Percentiles rank a stretch among this genome's conserved stretches.
phyloP scores from a whole-genome alignment of 345 rosid genomes.

The Gossypium anomalum region DNA sequence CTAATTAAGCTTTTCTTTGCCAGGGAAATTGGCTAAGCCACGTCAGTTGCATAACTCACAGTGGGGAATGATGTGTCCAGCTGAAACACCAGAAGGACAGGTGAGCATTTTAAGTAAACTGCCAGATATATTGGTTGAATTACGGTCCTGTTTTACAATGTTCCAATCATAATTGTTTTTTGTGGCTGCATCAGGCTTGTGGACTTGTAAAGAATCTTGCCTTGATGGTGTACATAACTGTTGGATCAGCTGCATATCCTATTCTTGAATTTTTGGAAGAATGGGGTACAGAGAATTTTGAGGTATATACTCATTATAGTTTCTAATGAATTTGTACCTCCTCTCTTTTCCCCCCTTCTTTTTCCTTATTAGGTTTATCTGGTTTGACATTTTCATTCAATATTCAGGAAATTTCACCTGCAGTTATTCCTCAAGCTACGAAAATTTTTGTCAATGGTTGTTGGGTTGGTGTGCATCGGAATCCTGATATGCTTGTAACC shows the following conservation, averaged over 20 bases:
- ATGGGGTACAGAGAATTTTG: constrained; percentile 98
- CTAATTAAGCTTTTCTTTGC: constrained; percentile 18
- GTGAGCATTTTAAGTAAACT: constrained; percentile 30
- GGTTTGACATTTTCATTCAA: constrained; percentile 5
- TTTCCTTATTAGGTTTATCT: not conserved
- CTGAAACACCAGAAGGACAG: constrained; percentile 99
- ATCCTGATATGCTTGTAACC: constrained; percentile 98
- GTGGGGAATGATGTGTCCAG: constrained; percentile 99
- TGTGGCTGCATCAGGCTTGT: constrained; percentile 61
- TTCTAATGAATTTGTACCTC: not conserved
- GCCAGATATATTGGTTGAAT: not conserved
- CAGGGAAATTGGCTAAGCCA: constrained; percentile 98
- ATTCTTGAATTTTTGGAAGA: constrained; percentile 90
- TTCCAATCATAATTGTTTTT: not conserved
- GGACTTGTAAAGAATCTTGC: constrained; percentile 97
- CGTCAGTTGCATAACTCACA: constrained; percentile 98
- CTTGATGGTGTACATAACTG: constrained; percentile 95
- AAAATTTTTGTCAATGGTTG: constrained; percentile 95
- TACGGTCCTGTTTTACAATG: not conserved
- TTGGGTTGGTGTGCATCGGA: constrained; percentile 98
- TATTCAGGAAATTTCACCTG: constrained; percentile 89
- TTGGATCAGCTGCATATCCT: constrained; percentile 94
- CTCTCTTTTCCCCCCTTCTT: not conserved
- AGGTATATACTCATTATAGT: constrained; percentile 41
- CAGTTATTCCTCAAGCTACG: constrained; percentile 91